Conservation (phyloP, 345 rosid species). For the Linum usitatissimum region DNA sequence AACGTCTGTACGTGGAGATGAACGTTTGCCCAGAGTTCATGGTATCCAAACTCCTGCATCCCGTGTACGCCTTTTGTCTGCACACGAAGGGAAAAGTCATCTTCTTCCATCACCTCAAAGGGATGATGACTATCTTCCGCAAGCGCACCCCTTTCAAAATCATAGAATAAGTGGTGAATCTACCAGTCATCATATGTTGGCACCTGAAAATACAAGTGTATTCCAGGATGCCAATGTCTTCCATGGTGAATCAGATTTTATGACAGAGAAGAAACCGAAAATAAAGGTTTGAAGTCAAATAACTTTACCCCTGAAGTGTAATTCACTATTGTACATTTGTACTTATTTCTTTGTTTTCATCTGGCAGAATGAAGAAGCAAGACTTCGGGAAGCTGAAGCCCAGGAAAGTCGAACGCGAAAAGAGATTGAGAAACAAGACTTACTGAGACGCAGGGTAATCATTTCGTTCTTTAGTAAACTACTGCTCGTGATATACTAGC, state of each 20-base stretch:
- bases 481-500: conserved; percentile 9
- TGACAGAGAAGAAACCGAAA: conserved; percentile 48
- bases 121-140: conserved; percentile 42
- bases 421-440: conserved; percentile 72
- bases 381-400: conserved; percentile 60
- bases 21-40: conserved; percentile 39
- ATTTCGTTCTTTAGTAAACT: not conserved
- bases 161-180: conserved; percentile 32
- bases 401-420: conserved; percentile 49
- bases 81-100: conserved; percentile 49
- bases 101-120: conserved; percentile 37
- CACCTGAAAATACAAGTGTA: conserved; percentile 32
- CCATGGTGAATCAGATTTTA: conserved; percentile 29
- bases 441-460: conserved; percentile 61
- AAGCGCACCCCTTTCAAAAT: conserved; percentile 34
- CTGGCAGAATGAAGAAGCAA: conserved; percentile 59
- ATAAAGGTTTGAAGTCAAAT: conserved; percentile 12
- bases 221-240: conserved; percentile 31
- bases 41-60: conserved; percentile 44
- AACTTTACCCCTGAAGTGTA: not conserved
- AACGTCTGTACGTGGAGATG: conserved; percentile 47
- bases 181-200: conserved; percentile 21
- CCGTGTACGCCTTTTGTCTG: conserved; percentile 45
- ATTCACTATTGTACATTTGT: not conserved
- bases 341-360: conserved; percentile 15